Conservation (phyloP, 176 grass and related monocot genomes). For the Oryza coarctata region DNA sequence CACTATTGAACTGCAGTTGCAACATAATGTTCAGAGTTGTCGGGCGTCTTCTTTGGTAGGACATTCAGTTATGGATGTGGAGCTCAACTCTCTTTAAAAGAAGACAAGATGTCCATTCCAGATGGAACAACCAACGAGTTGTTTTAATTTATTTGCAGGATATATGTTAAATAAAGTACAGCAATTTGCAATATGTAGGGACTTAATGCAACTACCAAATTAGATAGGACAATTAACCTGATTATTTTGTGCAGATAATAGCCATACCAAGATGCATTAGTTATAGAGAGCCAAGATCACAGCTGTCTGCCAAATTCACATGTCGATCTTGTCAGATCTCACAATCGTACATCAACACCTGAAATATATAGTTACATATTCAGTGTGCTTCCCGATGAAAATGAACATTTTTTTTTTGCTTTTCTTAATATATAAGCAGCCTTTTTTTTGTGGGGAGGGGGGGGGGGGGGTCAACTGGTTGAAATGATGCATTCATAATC, state of each 20-base stretch:
- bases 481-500: background rate
- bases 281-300: background rate
- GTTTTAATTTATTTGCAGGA: background rate
- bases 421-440: background rate
- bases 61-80: background rate
- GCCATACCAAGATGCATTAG: background rate
- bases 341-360: background rate
- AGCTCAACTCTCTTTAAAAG: background rate
- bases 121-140: background rate
- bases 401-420: background rate
- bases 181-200: background rate
- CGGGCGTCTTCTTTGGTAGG: background rate
- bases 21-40: background rate
- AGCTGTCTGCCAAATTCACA: background rate
- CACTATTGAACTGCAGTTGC: background rate
- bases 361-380: background rate
- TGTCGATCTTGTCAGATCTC: slow-evolving; percentile 8
- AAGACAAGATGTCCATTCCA: background rate
- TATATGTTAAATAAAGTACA: slow-evolving; percentile 9
- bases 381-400: background rate
- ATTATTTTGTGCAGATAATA: background rate
- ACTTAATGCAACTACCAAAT: background rate
- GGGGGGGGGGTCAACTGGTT: too few species aligned
- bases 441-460: too few species aligned
- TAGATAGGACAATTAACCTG: slow-evolving; percentile 1